Evolutionary conservation across 2,329 filamentous ascomycete species (phyloP).

Genomic region (Alternaria hordeiaustralica): DNA sequence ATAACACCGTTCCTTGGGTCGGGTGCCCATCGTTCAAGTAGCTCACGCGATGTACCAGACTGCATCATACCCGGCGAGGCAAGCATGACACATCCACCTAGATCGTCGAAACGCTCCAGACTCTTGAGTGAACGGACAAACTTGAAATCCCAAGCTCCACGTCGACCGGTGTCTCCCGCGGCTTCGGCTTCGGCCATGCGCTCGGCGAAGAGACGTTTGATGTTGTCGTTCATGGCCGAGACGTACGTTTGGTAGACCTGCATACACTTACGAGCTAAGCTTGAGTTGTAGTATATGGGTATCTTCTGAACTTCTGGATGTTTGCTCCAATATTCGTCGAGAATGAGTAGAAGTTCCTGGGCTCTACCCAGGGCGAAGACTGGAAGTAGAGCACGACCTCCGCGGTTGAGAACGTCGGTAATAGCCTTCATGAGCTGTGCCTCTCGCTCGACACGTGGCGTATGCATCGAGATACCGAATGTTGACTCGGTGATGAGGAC

Average conservation of each 20-base stretch:
- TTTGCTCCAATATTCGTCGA: slow-evolving; percentile 96
- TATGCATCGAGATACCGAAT: slow-evolving; percentile 93
- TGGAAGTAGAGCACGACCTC: slow-evolving; percentile 90
- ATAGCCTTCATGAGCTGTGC: slow-evolving; percentile 95
- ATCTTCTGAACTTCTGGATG: slow-evolving; percentile 87
- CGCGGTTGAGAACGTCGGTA: slow-evolving; percentile 86
- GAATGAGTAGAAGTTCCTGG: slow-evolving; percentile 89
- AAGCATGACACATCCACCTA: slow-evolving; percentile 95
- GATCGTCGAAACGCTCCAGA: slow-evolving; percentile 93
- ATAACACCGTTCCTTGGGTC: slow-evolving; percentile 98
- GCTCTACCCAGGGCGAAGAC: slow-evolving; percentile 94
- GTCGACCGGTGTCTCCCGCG: slow-evolving; percentile 73
- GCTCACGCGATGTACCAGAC: slow-evolving; percentile 89
- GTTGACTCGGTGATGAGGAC: slow-evolving; percentile 97
- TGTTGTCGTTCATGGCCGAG: slow-evolving; percentile 98
- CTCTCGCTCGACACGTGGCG: slow-evolving; percentile 88
- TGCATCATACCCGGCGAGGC: slow-evolving; percentile 98
- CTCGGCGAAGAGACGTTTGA: slow-evolving; percentile 92
- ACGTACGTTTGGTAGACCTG: slow-evolving; percentile 98
- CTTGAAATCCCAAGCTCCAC: slow-evolving; percentile 95
- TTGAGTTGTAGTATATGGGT: slow-evolving; percentile 97
- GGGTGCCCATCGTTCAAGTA: slow-evolving; percentile 94
- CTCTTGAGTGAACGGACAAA: slow-evolving; percentile 91
- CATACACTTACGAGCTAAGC: slow-evolving; percentile 96
- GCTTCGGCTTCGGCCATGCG: slow-evolving; percentile 90